Conservation (phyloP, 441 rosid species). For the Metrosideros polymorpha region DNA sequence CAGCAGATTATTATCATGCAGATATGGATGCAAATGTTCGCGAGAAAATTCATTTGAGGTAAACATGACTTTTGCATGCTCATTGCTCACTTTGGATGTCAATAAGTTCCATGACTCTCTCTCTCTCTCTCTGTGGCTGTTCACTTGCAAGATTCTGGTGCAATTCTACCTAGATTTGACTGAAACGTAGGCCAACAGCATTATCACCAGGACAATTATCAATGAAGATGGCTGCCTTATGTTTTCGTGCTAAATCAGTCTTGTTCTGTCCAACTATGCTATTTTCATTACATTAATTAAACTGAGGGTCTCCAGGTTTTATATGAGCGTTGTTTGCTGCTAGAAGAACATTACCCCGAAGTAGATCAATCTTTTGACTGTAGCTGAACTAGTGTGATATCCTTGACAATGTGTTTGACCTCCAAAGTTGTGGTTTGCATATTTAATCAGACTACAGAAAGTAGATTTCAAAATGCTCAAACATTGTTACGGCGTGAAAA, state of each 20-base stretch:
- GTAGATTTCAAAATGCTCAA: not conserved
- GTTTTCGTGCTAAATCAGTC: not conserved
- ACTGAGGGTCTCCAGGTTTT: not conserved
- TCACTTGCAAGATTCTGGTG: not conserved
- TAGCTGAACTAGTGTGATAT: not conserved
- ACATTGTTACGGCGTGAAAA: not conserved
- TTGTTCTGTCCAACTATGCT: not conserved
- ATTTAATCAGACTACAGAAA: not conserved
- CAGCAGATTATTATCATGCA: slow-evolving; percentile 88
- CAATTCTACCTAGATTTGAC: not conserved
- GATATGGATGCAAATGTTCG: slow-evolving; percentile 88
- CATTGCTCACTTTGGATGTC: not conserved
- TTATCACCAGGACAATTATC: not conserved
- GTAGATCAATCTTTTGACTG: not conserved
- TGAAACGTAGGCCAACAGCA: not conserved
- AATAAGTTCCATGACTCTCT: not conserved
- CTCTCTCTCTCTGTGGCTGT: not conserved
- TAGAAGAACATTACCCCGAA: not conserved
- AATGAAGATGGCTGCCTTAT: not conserved
- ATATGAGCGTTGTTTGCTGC: not conserved
- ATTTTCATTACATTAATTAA: not conserved
- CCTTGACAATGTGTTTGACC: not conserved
- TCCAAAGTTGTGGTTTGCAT: not conserved
- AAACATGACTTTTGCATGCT: slow-evolving; percentile 3
- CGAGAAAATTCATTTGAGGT: slow-evolving; percentile 84